Evolutionary conservation across 257 asterid genomes (phyloP).

Genomic region (Linderniella brevidens): DNA sequence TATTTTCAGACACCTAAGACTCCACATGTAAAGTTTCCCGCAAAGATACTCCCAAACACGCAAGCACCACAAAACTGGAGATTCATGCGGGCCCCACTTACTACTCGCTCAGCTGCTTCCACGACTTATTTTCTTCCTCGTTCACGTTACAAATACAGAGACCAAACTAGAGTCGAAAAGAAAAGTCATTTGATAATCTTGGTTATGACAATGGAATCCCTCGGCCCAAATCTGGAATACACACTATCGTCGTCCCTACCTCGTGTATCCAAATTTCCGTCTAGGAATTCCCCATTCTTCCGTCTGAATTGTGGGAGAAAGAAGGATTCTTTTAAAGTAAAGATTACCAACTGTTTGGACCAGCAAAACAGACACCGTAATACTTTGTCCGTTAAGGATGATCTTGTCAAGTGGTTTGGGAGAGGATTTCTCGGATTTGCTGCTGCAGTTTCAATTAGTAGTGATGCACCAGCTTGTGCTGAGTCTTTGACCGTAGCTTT

Average conservation of each 20-base stretch:
- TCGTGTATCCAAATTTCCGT: constrained; percentile 19
- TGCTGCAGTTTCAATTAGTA: constrained; percentile 40
- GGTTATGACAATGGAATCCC: constrained; percentile 37
- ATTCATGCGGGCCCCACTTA: constrained; percentile 23
- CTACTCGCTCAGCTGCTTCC: background rate
- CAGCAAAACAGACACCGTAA: constrained; percentile 10
- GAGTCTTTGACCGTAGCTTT: constrained; percentile 80
- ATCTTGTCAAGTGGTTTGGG: constrained; percentile 31
- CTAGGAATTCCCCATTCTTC: constrained; percentile 28
- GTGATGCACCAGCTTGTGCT: constrained; percentile 48
- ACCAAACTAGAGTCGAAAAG: background rate
- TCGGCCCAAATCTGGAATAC: constrained; percentile 32
- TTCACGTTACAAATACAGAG: background rate
- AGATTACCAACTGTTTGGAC: constrained; percentile 11
- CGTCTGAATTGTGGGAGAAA: constrained; percentile 10
- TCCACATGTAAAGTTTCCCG: no score
- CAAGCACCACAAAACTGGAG: constrained; percentile 52
- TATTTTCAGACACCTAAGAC: no score
- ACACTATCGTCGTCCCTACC: constrained; percentile 15
- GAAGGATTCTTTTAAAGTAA: constrained; percentile 13
- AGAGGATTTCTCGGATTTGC: constrained; percentile 56
- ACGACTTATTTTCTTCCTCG: background rate
- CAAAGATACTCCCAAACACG: no score
- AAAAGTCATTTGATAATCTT: background rate
- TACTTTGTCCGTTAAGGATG: constrained; percentile 14